These are phyloP conservation scores for Apiotrichum gracile DNA, from an alignment of 1,284 basidiomycete genomes.

Conservation along the genomic window DNA sequence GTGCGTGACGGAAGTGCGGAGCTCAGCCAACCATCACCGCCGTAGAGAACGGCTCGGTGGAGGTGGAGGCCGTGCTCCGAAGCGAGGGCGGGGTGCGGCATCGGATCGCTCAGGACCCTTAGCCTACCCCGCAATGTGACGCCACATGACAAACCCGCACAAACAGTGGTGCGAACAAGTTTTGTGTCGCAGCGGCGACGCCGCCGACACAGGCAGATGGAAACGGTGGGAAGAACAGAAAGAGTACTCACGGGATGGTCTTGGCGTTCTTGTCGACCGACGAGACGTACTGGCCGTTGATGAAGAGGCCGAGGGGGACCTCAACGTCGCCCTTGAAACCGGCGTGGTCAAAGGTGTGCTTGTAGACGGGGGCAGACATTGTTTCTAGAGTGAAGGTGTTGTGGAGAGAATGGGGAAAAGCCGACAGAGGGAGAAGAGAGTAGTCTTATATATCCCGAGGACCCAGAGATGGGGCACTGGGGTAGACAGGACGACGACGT, in stretches of 20 bases:
- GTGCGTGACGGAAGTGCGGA: too few species aligned
- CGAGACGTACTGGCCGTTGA: slow-evolving; percentile 71
- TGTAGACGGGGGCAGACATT: slow-evolving; percentile 42
- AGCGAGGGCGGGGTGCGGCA: too few species aligned
- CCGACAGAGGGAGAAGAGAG: neutral
- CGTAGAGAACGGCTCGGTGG: too few species aligned
- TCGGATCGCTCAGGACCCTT: too few species aligned
- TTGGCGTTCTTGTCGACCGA: slow-evolving; percentile 54
- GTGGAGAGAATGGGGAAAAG: neutral
- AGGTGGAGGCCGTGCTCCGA: too few species aligned
- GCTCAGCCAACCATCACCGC: too few species aligned
- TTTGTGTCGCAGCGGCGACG: too few species aligned
- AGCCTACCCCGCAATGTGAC: too few species aligned
- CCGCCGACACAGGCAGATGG: neutral
- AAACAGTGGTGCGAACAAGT: too few species aligned
- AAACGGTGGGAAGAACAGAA: neutral
- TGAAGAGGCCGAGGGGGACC: slow-evolving; percentile 70
- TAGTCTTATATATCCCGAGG: slow-evolving; percentile 7
- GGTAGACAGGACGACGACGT: too few species aligned
- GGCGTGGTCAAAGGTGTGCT: slow-evolving; percentile 59
- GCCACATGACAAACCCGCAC: too few species aligned
- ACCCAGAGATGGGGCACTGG: too few species aligned
- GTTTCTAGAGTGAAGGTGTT: slow-evolving; percentile 1
- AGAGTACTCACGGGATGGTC: slow-evolving; percentile 39
- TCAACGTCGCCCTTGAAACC: slow-evolving; percentile 64